These are phyloP conservation scores for Citrus hindsii DNA, from an alignment of 345 rosid genomes.

Conservation along the genomic window DNA sequence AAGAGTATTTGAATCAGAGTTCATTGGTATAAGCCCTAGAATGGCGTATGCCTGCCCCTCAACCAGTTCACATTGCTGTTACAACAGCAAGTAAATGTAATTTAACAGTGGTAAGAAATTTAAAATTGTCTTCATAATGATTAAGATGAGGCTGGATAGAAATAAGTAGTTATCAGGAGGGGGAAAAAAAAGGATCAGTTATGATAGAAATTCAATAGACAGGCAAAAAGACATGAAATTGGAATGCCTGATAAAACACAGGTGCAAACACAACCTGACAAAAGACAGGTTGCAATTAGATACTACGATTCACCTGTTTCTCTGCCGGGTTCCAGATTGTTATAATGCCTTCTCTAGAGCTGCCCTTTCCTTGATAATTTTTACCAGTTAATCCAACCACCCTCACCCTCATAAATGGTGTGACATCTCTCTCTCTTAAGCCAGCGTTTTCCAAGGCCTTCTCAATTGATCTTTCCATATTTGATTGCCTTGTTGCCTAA, in stretches of 20 bases:
- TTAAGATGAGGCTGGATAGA: background rate
- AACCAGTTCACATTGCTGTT: constrained; percentile 63
- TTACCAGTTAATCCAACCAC: constrained; percentile 63
- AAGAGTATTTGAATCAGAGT: constrained; percentile 57
- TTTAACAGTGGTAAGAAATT: background rate
- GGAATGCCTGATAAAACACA: background rate
- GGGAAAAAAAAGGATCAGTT: background rate
- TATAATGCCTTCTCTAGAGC: constrained; percentile 65
- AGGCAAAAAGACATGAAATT: background rate
- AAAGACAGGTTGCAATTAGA: background rate
- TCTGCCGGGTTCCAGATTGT: constrained; percentile 95
- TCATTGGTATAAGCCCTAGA: constrained; percentile 62
- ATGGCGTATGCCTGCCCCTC: constrained; percentile 83
- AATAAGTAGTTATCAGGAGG: background rate
- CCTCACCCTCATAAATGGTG: constrained; percentile 85
- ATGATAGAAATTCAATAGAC: background rate
- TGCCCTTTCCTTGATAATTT: constrained; percentile 29
- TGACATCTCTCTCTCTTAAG: constrained; percentile 69
- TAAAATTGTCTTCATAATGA: background rate
- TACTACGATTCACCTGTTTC: constrained; percentile 53
- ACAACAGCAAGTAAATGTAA: constrained; percentile 7
- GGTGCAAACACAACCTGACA: background rate
- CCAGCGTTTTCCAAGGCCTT: constrained; percentile 72
- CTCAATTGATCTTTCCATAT: constrained; percentile 61
- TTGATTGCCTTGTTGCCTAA: constrained; percentile 61